Evolutionary conservation across 2,329 filamentous ascomycete species (phyloP).

Genomic region (Diaporthe citrichinensis): DNA sequence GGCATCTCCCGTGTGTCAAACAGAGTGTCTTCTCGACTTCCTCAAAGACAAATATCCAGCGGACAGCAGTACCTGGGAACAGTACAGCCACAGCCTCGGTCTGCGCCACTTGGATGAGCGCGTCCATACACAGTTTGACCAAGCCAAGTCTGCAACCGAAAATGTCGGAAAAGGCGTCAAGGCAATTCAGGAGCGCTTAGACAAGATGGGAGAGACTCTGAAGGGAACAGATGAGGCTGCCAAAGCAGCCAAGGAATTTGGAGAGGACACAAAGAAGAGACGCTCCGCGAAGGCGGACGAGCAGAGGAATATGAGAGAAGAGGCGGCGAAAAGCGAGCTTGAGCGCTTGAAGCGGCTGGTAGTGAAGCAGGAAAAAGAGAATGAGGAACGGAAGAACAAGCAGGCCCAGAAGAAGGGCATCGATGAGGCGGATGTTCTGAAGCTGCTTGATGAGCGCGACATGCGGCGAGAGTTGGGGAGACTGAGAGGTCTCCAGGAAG

Average conservation of each 20-base stretch:
- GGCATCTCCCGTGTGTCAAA: neutral
- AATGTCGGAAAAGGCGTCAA: constrained; percentile 6
- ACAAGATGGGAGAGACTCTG: constrained; percentile 4
- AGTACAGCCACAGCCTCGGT: neutral
- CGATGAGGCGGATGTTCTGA: constrained; percentile 1
- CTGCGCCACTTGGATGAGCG: neutral
- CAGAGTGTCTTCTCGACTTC: constrained; percentile 19
- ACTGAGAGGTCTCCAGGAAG: neutral
- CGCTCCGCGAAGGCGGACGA: constrained; percentile 15
- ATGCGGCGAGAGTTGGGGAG: constrained; percentile 1
- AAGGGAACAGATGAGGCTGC: constrained; percentile 18
- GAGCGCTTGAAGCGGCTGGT: constrained; percentile 21
- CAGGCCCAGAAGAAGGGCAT: constrained; percentile 7
- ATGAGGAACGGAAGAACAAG: constrained; percentile 14
- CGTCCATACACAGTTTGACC: neutral
- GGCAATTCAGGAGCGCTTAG: constrained; percentile 15
- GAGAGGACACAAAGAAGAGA: constrained; percentile 22
- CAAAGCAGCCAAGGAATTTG: neutral
- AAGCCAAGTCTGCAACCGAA: neutral
- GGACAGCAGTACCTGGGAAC: neutral
- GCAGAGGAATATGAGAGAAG: constrained; percentile 2
- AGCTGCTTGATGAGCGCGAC: constrained; percentile 22
- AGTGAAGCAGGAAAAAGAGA: neutral
- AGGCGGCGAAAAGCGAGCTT: constrained; percentile 18
- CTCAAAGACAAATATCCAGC: constrained; percentile 2